Evolutionary conservation across 805 yeast genomes (phyloP).

Genomic region (Sungouiozyma intestinalis): DNA sequence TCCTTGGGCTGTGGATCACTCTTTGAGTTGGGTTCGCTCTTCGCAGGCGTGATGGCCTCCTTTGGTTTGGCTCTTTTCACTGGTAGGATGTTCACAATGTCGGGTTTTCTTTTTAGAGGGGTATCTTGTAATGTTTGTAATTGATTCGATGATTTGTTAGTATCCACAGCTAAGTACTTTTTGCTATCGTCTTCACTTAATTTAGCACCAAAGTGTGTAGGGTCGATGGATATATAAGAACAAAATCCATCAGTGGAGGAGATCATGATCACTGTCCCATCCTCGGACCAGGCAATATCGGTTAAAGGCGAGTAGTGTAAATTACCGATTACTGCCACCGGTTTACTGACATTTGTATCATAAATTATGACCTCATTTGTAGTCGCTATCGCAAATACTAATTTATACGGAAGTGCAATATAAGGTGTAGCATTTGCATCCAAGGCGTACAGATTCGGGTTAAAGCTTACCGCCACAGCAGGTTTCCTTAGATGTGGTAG

Average conservation of each 20-base stretch:
- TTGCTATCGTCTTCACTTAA: conserved; percentile 10
- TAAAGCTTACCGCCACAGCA: conserved; percentile 72
- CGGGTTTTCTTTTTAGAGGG: conserved; percentile 2
- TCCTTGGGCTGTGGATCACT: neutral
- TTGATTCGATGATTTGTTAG: neutral
- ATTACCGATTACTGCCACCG: conserved; percentile 66
- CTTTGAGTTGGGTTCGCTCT: conserved; percentile 3
- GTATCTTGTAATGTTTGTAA: neutral
- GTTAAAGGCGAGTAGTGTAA: conserved; percentile 85
- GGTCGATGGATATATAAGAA: conserved; percentile 49
- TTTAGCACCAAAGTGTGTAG: conserved; percentile 46
- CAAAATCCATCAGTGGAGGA: conserved; percentile 93
- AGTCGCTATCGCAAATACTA: conserved; percentile 89
- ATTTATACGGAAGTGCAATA: conserved; percentile 52
- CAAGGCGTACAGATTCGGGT: conserved; percentile 46
- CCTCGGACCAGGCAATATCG: conserved; percentile 74
- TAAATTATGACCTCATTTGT: conserved; percentile 74
- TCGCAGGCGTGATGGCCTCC: too few species aligned
- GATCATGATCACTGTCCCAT: conserved; percentile 59
- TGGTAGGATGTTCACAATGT: conserved; percentile 14
- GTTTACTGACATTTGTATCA: conserved; percentile 61
- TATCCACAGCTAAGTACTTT: neutral
- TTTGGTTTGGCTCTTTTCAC: conserved; percentile 10
- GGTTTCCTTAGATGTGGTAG: conserved; percentile 76
- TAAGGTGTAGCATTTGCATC: conserved; percentile 26